Evolutionary conservation across 2,329 filamentous ascomycete genomes (phyloP).

Genomic region (Cladosporium sp.): DNA sequence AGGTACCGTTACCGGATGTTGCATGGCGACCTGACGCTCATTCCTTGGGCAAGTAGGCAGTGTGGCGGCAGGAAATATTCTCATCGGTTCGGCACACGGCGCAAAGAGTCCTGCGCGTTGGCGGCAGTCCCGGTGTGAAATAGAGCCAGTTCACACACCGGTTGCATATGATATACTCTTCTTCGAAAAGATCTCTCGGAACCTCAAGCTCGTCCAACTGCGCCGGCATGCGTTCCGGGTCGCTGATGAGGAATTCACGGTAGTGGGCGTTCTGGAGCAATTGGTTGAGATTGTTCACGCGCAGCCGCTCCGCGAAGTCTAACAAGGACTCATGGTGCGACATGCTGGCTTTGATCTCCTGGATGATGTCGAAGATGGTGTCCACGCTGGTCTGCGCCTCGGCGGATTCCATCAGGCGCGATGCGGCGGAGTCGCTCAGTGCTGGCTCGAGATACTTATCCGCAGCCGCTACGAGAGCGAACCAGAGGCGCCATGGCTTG

Average conservation of each 20-base stretch:
- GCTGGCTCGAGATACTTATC: constrained; percentile 4
- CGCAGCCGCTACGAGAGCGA: background rate
- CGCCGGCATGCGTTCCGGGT: background rate
- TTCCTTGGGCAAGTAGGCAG: too few relatives aligned
- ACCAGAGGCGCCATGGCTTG: background rate
- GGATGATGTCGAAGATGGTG: background rate
- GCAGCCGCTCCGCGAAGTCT: background rate
- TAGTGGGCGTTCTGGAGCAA: background rate
- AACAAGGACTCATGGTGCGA: background rate
- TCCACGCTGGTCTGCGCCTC: background rate
- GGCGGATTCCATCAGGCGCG: background rate
- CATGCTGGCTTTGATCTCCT: background rate
- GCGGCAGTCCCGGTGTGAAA: too few relatives aligned
- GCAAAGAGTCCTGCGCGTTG: too few relatives aligned
- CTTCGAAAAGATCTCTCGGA: too few relatives aligned
- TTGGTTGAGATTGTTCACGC: background rate
- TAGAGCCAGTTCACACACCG: too few relatives aligned
- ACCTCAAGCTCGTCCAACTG: background rate
- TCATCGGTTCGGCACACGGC: too few relatives aligned
- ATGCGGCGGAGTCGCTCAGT: background rate
- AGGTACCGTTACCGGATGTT: too few relatives aligned
- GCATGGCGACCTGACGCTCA: background rate
- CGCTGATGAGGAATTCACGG: background rate
- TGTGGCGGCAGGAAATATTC: too few relatives aligned
- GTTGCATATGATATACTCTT: too few relatives aligned